Evolutionary conservation across 257 asterid genomes (phyloP).

Genomic region (Scutellaria galericulata): DNA sequence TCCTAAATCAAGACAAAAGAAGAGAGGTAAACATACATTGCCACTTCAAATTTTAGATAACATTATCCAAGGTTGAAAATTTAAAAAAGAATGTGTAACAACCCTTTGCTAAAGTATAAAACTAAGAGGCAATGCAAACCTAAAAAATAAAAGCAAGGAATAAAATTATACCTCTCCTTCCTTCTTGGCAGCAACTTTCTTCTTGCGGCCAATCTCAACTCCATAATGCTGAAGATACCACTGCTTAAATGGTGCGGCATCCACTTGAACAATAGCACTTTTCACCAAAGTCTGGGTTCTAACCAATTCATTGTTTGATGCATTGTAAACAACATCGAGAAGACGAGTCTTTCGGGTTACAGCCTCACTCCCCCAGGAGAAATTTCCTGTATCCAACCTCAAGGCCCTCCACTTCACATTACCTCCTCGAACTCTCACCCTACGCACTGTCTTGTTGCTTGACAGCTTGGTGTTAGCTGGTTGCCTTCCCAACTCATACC

Average conservation of each 20-base stretch:
- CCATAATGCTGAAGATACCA: conserved; percentile 88
- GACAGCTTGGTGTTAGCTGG: conserved; percentile 82
- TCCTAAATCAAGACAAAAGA: conserved; percentile 41
- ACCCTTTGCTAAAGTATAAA: neutral
- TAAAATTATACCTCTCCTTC: conserved; percentile 57
- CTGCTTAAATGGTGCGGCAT: conserved; percentile 86
- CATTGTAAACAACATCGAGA: conserved; percentile 77
- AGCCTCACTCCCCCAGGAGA: conserved; percentile 79
- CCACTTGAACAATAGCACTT: conserved; percentile 76
- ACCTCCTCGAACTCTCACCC: conserved; percentile 79
- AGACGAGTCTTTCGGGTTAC: conserved; percentile 68
- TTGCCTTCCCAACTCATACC: conserved; percentile 91
- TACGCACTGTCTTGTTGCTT: conserved; percentile 68
- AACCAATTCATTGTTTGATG: conserved; percentile 75
- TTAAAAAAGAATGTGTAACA: neutral
- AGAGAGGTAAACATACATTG: neutral
- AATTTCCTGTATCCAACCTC: conserved; percentile 75
- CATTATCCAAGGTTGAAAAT: neutral
- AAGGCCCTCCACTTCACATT: conserved; percentile 78
- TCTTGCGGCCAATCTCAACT: conserved; percentile 83
- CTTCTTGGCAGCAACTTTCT: conserved; percentile 63
- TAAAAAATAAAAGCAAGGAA: too few relatives aligned
- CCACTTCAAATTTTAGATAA: neutral
- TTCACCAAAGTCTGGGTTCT: conserved; percentile 78
- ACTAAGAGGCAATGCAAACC: neutral